Evolutionary conservation across 2,329 filamentous ascomycete species (phyloP).

Genomic region (Drechslerella dactyloides): DNA sequence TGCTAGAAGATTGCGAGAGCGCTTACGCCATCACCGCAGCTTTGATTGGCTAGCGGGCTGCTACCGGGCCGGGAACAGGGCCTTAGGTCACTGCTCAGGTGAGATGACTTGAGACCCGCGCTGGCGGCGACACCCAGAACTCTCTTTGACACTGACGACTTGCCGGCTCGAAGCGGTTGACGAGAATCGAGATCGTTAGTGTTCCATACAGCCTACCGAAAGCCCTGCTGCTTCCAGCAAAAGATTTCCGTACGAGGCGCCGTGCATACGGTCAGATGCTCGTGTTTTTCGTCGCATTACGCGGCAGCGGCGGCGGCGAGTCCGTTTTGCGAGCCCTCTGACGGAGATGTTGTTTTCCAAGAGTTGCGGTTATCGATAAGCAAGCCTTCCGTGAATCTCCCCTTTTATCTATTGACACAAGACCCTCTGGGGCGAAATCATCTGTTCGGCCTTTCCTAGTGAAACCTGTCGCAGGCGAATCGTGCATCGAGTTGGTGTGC

Average conservation of each 20-base stretch:
- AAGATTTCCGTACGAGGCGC: conserved; percentile 21
- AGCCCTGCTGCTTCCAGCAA: neutral
- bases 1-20: conserved; percentile 36
- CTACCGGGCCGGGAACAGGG: conserved; percentile 4
- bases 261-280: conserved; percentile 47
- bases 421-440: too few relatives aligned
- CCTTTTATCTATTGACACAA: neutral
- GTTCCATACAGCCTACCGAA: conserved; percentile 11
- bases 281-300: conserved; percentile 20
- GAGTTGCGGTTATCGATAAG: conserved; percentile 5
- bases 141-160: conserved; percentile 39
- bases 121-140: neutral
- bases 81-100: conserved; percentile 12
- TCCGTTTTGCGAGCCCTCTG: too few relatives aligned
- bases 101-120: conserved; percentile 22
- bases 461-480: neutral
- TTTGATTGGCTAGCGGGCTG: conserved; percentile 37
- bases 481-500: conserved; percentile 4
- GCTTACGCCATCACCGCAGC: conserved; percentile 50
- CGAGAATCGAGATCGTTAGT: conserved; percentile 25
- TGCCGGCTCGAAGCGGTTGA: conserved; percentile 41
- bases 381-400: neutral
- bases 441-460: neutral
- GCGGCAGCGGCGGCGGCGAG: conserved; percentile 33
- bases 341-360: too few relatives aligned